A percentile compares a stretch with the other conserved stretches of the same genome.
These are phyloP conservation scores for Mytilinidion resinicola DNA, from an alignment of 495 filamentous ascomycete genomes.

Conservation along the genomic window DNA sequence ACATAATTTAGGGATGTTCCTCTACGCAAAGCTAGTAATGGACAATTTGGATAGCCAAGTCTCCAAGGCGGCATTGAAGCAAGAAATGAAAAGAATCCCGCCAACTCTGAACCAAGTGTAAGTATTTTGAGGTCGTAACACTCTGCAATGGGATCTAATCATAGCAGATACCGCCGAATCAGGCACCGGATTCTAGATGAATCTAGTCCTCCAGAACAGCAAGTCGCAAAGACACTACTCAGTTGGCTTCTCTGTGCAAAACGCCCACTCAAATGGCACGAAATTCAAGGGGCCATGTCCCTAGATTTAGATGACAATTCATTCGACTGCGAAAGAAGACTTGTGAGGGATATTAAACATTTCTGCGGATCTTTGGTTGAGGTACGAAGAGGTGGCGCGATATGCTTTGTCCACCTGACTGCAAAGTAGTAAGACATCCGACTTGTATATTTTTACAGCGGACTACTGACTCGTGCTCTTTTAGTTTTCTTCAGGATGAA, in stretches of 20 bases:
- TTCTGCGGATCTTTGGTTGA: conserved; percentile 44
- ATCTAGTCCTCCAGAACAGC: conserved; percentile 21
- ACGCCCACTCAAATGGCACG: conserved; percentile 42
- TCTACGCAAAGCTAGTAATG: conserved; percentile 44
- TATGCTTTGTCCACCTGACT: conserved; percentile 21
- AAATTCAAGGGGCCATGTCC: conserved; percentile 40
- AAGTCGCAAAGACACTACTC: conserved; percentile 36
- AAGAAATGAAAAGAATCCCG: conserved; percentile 33
- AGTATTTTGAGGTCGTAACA: conserved; percentile 11
- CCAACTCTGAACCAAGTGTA: conserved; percentile 40
- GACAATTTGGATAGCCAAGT: conserved; percentile 37
- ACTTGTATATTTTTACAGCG: not conserved
- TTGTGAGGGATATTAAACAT: conserved; percentile 35
- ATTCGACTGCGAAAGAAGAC: conserved; percentile 7
- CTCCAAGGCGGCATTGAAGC: conserved; percentile 24
- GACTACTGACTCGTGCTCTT: too few species aligned
- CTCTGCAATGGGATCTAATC: not conserved
- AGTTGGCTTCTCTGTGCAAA: conserved; percentile 44
- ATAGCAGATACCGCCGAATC: conserved; percentile 40
- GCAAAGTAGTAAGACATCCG: not conserved
- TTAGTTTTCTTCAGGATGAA: too few species aligned
- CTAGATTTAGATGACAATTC: conserved; percentile 12
- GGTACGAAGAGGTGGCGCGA: conserved; percentile 30
- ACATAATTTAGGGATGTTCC: conserved; percentile 42
- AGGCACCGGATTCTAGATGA: conserved; percentile 34